These are phyloP conservation scores for Sanchytrium tribonematis DNA, from an alignment of 371 early-diverging fungal genomes.

Conservation along the genomic window DNA sequence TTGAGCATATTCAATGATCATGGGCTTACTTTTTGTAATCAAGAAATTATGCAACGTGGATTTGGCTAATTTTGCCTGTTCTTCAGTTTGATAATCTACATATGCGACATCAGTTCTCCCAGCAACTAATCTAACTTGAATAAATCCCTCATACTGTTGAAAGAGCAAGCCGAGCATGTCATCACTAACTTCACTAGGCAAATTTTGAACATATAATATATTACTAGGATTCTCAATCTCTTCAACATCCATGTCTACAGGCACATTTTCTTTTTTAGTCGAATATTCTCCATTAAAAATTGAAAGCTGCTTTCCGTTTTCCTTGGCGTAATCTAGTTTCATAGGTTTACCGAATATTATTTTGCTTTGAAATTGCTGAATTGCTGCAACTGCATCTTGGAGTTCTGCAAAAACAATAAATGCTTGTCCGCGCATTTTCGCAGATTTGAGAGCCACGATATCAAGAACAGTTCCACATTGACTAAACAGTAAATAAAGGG, in stretches of 20 bases:
- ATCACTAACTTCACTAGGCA: not conserved
- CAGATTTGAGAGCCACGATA: slow-evolving; percentile 40
- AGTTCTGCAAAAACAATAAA: slow-evolving; percentile 56
- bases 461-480: slow-evolving; percentile 65
- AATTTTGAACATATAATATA: not conserved
- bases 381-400: slow-evolving; percentile 45
- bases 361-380: slow-evolving; percentile 52
- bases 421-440: slow-evolving; percentile 78
- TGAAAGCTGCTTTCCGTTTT: not conserved
- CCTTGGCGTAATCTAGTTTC: slow-evolving; percentile 5
- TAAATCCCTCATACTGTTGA: not conserved
- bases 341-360: slow-evolving; percentile 47
- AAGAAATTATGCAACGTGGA: not conserved
- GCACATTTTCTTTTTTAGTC: not conserved
- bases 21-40: not conserved
- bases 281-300: not conserved
- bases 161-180: not conserved
- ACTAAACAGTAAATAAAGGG: slow-evolving; percentile 47
- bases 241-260: not conserved
- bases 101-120: not conserved
- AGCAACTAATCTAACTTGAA: not conserved
- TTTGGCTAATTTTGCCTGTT: not conserved
- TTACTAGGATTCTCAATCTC: not conserved
- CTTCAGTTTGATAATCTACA: not conserved
- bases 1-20: not conserved